These are phyloP conservation scores for Tulasnella sp. DNA, from an alignment of 768 basidiomycete genomes.

Conservation along the genomic window DNA sequence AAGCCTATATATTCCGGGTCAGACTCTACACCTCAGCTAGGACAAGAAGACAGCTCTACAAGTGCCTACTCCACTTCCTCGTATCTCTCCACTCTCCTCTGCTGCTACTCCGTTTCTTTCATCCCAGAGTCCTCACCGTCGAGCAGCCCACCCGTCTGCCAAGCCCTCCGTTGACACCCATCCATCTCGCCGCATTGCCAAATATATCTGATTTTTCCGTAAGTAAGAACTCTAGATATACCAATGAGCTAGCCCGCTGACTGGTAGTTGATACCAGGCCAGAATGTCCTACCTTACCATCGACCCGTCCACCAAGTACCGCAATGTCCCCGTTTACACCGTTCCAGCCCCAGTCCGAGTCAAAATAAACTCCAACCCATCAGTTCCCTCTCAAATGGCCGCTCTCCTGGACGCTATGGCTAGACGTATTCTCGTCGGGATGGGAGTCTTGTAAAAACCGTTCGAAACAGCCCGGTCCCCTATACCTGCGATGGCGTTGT, in stretches of 20 bases:
- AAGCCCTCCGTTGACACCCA: not conserved
- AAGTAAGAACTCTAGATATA: not conserved
- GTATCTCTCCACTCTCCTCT: not conserved
- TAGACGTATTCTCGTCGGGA: not conserved
- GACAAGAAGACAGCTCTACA: not conserved
- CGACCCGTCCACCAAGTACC: not conserved
- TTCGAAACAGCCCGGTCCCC: not conserved
- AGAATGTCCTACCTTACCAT: not conserved
- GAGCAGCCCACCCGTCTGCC: not conserved
- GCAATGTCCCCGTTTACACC: not conserved
- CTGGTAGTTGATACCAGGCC: not conserved
- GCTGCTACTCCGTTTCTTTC: not conserved
- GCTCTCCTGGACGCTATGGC: not conserved
- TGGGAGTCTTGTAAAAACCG: not conserved
- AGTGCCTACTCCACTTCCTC: not conserved
- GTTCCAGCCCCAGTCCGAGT: not conserved
- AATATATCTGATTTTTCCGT: not conserved
- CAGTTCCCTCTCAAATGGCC: not conserved
- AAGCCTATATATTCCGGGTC: not conserved
- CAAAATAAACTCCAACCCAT: not conserved
- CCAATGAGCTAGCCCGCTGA: not conserved
- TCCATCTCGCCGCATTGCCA: not conserved
- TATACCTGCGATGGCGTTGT: not conserved
- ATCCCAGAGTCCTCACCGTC: not conserved
- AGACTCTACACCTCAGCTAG: not conserved